Evolutionary conservation across 345 rosid genomes (phyloP), one percentile per base, ranked within the genome.

Genomic region (Camelina hispida): DNA sequence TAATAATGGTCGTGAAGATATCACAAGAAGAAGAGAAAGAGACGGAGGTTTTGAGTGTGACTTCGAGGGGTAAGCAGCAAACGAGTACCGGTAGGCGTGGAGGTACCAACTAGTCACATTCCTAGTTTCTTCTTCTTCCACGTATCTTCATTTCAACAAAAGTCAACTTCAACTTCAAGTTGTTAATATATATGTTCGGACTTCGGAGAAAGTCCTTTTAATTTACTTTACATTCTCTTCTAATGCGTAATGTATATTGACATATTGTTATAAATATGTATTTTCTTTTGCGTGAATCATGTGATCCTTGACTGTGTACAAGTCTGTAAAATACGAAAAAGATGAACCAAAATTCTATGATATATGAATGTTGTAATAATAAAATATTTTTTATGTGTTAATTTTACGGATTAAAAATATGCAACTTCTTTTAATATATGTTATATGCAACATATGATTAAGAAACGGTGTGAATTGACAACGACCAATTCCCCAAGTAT

Each of bases 11-110:
- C 25, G 18, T 48, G 61, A 60, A 75, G 74, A 52, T 9, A 69
- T 12, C 57, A 17, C 13, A 76, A 54, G 75, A 46, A 14, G 58
- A 53, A 6, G 70, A 62, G 44, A 48, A 68, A 20, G 63, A 34
- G 5, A 52, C 40, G 2, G 69, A 75, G 30, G 75, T 23, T 69
- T 16, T 75, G 56, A n/a, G 34, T 30, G 66, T 69, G 71, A 13
- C 53, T 22, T 62, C 75, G 25, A 76, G 80, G 25, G 8, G 35
- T 51, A 65, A 55, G 50, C 71, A 73, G 58, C 50, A 2, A 1
- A 20, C 77, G 35, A 68, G 79, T 50, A 38, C 79, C 7, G 74
- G 74, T 22, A 75, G 7, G 54, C 61, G 63, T 52, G 79, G 79
- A 52, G 40, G 79, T 52, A 61, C 34, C 23, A 42, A 74, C 72